These are phyloP conservation scores for Erythrobasidium hasegawianum DNA, from an alignment of 1,284 basidiomycete species.

Conservation along the genomic window DNA sequence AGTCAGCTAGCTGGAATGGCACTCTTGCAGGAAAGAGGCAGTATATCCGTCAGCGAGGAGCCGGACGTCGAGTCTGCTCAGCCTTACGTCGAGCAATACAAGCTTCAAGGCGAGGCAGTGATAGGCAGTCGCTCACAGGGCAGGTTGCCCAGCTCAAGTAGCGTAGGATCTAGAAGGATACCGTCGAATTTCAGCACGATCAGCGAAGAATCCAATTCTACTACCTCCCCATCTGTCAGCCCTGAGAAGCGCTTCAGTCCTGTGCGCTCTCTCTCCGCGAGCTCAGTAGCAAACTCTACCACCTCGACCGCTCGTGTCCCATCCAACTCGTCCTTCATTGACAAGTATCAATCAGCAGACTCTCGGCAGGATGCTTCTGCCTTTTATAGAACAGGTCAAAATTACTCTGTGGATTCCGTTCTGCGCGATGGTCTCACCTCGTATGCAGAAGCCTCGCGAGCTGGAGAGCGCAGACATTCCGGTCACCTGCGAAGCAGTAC, in stretches of 20 bases:
- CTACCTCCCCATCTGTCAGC: neutral
- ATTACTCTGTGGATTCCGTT: constrained; percentile 50
- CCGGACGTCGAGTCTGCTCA: constrained; percentile 9
- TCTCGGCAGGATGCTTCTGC: constrained; percentile 12
- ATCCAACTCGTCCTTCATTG: constrained; percentile 2
- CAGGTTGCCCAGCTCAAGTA: constrained; percentile 1
- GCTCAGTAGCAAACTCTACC: neutral
- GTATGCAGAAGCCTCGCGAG: constrained; percentile 33
- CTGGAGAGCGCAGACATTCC: neutral
- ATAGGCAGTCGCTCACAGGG: constrained; percentile 4
- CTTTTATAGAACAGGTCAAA: constrained; percentile 46
- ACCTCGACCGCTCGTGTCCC: constrained; percentile 20
- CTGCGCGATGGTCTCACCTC: constrained; percentile 47
- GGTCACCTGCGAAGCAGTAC: neutral
- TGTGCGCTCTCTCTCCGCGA: constrained; percentile 20
- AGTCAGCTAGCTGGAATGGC: constrained; percentile 35
- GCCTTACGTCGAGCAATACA: constrained; percentile 31
- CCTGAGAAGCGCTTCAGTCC: constrained; percentile 14
- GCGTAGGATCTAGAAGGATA: neutral
- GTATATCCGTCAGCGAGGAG: neutral
- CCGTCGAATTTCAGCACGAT: constrained; percentile 27
- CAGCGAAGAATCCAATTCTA: constrained; percentile 15
- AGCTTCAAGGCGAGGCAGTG: constrained; percentile 16
- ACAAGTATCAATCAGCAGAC: neutral
- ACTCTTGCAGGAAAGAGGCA: constrained; percentile 25